Base-by-base conservation (phyloP, 108 stramenopile species). In the Bacterosira constricta region DNA sequence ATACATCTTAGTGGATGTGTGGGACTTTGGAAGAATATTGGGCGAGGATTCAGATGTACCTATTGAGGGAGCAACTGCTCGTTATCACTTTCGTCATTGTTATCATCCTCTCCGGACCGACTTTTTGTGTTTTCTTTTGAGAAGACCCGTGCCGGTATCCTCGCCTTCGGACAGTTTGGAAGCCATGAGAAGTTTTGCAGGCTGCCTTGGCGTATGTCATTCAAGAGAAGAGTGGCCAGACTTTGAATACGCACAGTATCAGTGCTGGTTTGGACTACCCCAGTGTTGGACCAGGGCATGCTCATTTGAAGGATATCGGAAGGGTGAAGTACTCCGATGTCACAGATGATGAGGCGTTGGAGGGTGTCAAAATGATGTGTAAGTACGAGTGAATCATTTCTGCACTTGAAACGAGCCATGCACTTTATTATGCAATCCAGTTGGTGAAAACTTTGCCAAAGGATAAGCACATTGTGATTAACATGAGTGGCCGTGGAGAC, bases 231-330 rank as follows among this genome's bases (percentile, higher is more conserved):
- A 86, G 88, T 32, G 96, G 96, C 11, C 97, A 97, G 77, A 95
- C 94, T 17, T 66, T 83, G 37, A 93, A 96, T 52, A 96, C 95
- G 18, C 95, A 94, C 63, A 93, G 92, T 37, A 95, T 97, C 63
- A 86, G 86, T 41, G 97, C 97, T 57, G 97, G 97, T 51, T 83
- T 97, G 53, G 97, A 97, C 54, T 97, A 97, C 79, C 96, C 96
- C 12, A 96, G 96, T 46, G 97, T 97, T 31, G 97, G 97, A 21
- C 97, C 97, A 6, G 97, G 96, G 78, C 96, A 97, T 83, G 90
- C 97, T 15, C 90, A 70, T 66, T 82, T 96, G 52, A 96, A 96
- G 87, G 93, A 90, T 62, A 77, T 74, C 37, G 96, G 95, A 20
- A 84, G 97, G 38, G 97, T 89, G 20, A 82, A 79, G 31, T 97